These are phyloP conservation scores for Dalbergia oliveri DNA, from an alignment of 306 rosid genomes.

Conservation along the genomic window DNA sequence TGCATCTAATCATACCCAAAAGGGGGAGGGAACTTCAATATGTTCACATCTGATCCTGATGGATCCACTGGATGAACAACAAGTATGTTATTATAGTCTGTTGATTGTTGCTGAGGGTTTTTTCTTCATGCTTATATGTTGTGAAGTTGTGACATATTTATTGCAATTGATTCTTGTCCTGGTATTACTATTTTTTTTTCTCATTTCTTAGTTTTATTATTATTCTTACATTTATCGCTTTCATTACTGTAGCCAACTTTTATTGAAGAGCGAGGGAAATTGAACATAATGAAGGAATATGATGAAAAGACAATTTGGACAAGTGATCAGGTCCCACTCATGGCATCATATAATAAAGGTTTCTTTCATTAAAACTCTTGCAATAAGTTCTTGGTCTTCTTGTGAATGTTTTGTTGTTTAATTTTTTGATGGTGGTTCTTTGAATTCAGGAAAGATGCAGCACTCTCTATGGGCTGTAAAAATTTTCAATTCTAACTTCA, in stretches of 20 bases:
- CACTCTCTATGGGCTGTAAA: constrained; percentile 96
- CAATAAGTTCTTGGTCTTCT: constrained; percentile 35
- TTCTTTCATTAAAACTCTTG: constrained; percentile 38
- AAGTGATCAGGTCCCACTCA: constrained; percentile 86
- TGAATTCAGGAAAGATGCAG: constrained; percentile 91
- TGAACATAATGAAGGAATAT: constrained; percentile 85
- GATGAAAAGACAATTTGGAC: constrained; percentile 99
- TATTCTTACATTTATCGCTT: background rate
- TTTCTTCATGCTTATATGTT: constrained; percentile 28
- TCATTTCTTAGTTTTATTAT: background rate
- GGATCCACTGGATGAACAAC: constrained; percentile 86
- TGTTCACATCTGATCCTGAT: constrained; percentile 87
- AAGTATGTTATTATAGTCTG: constrained; percentile 55
- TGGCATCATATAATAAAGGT: constrained; percentile 98
- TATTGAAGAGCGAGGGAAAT: constrained; percentile 91
- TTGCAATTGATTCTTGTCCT: constrained; percentile 30
- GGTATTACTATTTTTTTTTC: constrained; percentile 23
- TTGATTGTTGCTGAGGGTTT: constrained; percentile 37
- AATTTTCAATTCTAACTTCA: constrained; percentile 65
- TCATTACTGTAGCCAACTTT: constrained; percentile 60
- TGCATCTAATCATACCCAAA: constrained; percentile 58
- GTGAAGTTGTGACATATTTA: constrained; percentile 33
- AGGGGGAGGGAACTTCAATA: constrained; percentile 65
- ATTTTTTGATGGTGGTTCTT: constrained; percentile 43
- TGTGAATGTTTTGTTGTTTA: constrained; percentile 38